phyloP scores from a whole-genome alignment of 2,329 filamentous ascomycete species.

The Fusarium sp. region DNA sequence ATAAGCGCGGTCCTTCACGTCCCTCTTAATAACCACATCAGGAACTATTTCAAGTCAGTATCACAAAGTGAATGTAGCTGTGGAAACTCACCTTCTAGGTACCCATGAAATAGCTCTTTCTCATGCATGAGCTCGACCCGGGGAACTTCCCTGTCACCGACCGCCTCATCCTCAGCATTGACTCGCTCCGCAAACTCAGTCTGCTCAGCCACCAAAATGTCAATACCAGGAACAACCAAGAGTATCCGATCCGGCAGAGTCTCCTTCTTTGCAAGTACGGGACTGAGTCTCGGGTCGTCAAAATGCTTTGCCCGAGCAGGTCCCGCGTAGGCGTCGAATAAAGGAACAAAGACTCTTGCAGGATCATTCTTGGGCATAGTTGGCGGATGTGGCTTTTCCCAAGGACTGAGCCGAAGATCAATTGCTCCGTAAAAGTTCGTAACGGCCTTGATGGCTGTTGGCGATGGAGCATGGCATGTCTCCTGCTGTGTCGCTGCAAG shows the following conservation, averaged over 20 bases:
- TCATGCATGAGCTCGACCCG: conserved; percentile 39
- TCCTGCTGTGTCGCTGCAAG: conserved; percentile 46
- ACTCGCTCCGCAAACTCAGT: conserved; percentile 49
- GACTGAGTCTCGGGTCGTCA: conserved; percentile 49
- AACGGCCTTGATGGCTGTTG: conserved; percentile 48
- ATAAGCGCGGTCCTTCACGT: conserved; percentile 29
- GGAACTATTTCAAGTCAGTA: conserved; percentile 25
- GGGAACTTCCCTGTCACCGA: conserved; percentile 1
- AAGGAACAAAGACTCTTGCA: conserved; percentile 48
- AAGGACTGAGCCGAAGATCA: conserved; percentile 51
- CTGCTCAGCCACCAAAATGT: conserved; percentile 54
- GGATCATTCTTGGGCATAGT: conserved; percentile 51
- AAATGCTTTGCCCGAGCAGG: conserved; percentile 41
- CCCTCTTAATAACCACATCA: conserved; percentile 25
- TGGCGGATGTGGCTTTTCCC: conserved; percentile 50
- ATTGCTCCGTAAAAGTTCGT: conserved; percentile 53
- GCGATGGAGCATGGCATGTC: conserved; percentile 33
- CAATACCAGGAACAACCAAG: conserved; percentile 51
- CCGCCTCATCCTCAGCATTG: conserved; percentile 37
- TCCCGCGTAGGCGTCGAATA: conserved; percentile 56
- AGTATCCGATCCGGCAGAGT: conserved; percentile 51
- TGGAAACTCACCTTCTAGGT: conserved; percentile 40
- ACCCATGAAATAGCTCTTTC: conserved; percentile 44
- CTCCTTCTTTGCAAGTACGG: conserved; percentile 47
- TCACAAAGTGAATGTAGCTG: neutral